Base-by-base conservation (phyloP, 78 protist genomes). In the Dictyostelium discoideum region DNA sequence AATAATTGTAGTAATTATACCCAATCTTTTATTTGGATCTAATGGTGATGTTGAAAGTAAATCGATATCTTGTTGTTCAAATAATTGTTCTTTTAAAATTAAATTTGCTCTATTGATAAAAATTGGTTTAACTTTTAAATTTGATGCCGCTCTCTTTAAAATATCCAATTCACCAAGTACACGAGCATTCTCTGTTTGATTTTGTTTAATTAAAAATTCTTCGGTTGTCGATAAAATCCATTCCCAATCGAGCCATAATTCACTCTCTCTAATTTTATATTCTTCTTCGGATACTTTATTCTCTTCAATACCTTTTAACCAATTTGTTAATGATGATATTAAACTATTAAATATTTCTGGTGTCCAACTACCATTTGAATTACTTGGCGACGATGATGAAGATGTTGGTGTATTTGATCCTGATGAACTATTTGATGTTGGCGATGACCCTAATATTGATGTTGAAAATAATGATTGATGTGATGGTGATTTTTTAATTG, bases 171-270 rank as follows among this genome's bases (percentile, higher is more conserved):
- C 94, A 46, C 83, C 83, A 9, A 89, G 50, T 11, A 89, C 94
- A 26, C 84, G 83, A 48, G 67, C 87, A 42, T 22, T 79, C 26
- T 89, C 94, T 3, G 63, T 40, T 81, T 89, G 94, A 20, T 89
- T 89, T 48, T 89, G 94, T 39, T 89, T 89, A 9, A 89, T n/a
- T 32, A 89, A 40, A 81, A 89, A 89, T 29, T 89, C 94, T 69
- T 89, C 94, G 2, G 94, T 89, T 8, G 87, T 81, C 40, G 94
- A 89, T 29, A 89, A 60, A 81, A 89, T 76, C 94, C 94, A 89
- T 81, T 89, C 94, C 94, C 94, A 89, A 24, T 89, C 94, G 24
- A 20, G 65, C 94, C 94, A 89, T 5, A 89, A 46, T 32, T 89
- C 94, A 42, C 29, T 67, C 22, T 89, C 94, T 69, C 39, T 80